Percentiles rank a stretch among this genome's conserved stretches.
phyloP scores from a whole-genome alignment of 2,329 filamentous ascomycete species.

The Sporothrix variecibatus region DNA sequence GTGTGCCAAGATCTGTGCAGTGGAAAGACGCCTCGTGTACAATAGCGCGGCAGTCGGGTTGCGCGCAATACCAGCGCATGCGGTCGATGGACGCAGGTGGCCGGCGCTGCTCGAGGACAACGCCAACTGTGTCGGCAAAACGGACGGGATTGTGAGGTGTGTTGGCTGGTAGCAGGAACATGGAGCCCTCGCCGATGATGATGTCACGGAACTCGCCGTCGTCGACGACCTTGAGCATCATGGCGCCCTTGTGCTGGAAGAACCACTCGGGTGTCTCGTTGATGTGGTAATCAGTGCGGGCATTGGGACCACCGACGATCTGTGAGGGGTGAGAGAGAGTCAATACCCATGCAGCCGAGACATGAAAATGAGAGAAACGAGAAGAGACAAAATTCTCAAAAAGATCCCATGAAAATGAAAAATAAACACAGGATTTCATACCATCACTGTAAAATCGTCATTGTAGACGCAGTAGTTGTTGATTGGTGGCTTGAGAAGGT shows the following conservation, averaged over 20 bases:
- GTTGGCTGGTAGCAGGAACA: conserved; percentile 91
- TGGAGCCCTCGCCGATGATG: conserved; percentile 85
- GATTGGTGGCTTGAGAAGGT: conserved; percentile 88
- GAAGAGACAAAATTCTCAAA: background rate
- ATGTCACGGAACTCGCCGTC: conserved; percentile 73
- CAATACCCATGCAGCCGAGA: background rate
- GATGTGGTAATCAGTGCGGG: conserved; percentile 97
- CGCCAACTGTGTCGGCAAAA: conserved; percentile 89
- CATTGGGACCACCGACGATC: conserved; percentile 87
- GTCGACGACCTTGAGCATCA: conserved; percentile 92
- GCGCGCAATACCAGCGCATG: conserved; percentile 76
- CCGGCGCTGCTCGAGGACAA: conserved; percentile 86
- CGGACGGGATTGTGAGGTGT: conserved; percentile 95
- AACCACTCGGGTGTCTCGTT: conserved; percentile 97
- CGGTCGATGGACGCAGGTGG: conserved; percentile 70
- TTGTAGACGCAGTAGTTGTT: conserved; percentile 99
- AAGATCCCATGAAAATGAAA: background rate
- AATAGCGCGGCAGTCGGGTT: conserved; percentile 59
- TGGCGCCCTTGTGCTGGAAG: conserved; percentile 91
- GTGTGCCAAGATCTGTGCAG: conserved; percentile 86
- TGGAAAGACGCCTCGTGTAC: conserved; percentile 88
- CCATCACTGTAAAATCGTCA: conserved; percentile 79
- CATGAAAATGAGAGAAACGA: background rate
- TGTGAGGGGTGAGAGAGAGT: conserved; percentile 20
- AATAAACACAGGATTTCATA: conserved; percentile 37